Conservation (phyloP, 208 protist species). For the Crithidia expoeki region DNA sequence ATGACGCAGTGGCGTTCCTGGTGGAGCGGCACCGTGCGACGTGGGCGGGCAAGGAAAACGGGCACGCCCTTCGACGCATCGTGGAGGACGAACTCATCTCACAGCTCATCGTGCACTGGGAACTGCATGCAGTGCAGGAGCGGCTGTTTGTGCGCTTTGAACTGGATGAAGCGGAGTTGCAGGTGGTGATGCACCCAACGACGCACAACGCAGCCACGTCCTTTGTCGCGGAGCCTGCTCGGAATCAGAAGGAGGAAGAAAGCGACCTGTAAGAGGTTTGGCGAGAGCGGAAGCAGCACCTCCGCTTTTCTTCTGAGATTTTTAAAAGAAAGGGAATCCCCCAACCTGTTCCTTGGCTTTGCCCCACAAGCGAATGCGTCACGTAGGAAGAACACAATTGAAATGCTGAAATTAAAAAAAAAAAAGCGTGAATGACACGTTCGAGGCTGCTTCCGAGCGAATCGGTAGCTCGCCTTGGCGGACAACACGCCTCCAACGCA, state of each 20-base stretch:
- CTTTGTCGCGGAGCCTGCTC: neutral
- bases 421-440: too few relatives aligned
- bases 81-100: constrained; percentile 67
- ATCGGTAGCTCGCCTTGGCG: too few relatives aligned
- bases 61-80: constrained; percentile 58
- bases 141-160: constrained; percentile 29
- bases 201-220: neutral
- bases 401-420: too few relatives aligned
- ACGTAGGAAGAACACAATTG: too few relatives aligned
- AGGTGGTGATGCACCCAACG: constrained; percentile 21
- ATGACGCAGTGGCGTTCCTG: constrained; percentile 59
- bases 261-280: neutral
- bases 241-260: neutral
- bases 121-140: constrained; percentile 20
- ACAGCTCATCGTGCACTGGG: constrained; percentile 54
- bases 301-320: too few relatives aligned
- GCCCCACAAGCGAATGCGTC: too few relatives aligned
- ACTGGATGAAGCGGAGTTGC: constrained; percentile 24
- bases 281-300: neutral
- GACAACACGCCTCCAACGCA: too few relatives aligned
- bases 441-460: too few relatives aligned
- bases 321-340: too few relatives aligned
- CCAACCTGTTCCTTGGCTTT: too few relatives aligned
- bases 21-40: constrained; percentile 44
- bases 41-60: constrained; percentile 75